Evolutionary conservation across 148 eudicot genomes (phyloP), one percentile per base, ranked within the genome.

Genomic region (Vaccinium macrocarpon): DNA sequence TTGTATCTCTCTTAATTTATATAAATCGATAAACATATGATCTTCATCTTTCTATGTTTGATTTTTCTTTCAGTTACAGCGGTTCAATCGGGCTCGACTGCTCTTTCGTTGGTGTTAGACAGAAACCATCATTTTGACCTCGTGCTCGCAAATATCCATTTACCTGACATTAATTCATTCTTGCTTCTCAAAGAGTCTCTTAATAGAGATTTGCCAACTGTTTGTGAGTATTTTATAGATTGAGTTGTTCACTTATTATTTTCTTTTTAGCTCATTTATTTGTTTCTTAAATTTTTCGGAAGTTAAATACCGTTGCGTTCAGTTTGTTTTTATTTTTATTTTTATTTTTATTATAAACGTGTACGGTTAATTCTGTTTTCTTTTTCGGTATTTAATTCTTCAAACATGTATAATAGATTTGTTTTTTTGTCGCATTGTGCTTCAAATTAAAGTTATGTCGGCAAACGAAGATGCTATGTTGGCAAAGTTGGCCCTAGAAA

Each of bases 201-300:
- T n/a, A 64, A 15, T 1, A 23, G 53, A 64, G 56, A 48, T 1
- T 62, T 81, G 11, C 83, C 83, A 66, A 81, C 83, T 49, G 42
- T 81, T 66, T 66, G 83, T 81, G 32, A 81, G 83, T 81, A 4
- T 48, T 15, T 72, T 32, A 49, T 75, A n/a, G 35, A 75, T 75
- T 48, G 32, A n/a, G 79, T 49, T 49, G 12, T 46, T 74, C 14
- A 46, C 5, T 76, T n/a, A n/a, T 48, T 21, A 6, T n/a, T 76
- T 48, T 8, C 50, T 46, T 46, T 42, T 42, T 46, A 11, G 4
- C 7, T n/a, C 29, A 23, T 62, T 62, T 35, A 35, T 35, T 35
- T 62, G 70, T 62, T 62, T 62, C 10, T 62, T 62, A n/a, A 3
- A 23, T 3, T 23, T 57, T 64, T 64, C 9, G 32, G 25, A 64